These are phyloP conservation scores for Penicillium sp. DNA, from an alignment of 2,329 filamentous ascomycete species.

Conservation along the genomic window DNA sequence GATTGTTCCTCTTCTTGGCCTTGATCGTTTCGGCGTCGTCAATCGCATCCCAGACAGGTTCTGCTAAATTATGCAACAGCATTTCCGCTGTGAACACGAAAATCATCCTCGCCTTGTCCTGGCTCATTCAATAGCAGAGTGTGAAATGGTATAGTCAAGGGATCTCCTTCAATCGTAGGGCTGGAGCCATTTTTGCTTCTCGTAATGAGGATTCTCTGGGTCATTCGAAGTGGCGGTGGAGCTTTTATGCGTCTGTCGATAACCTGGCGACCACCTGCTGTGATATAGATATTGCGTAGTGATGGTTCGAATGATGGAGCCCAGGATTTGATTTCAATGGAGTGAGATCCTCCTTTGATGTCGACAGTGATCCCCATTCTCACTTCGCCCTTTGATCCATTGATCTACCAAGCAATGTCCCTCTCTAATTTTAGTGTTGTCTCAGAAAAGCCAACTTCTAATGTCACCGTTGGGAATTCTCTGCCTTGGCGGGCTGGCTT, in stretches of 20 bases:
- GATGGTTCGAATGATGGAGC: not conserved
- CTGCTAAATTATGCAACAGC: not conserved
- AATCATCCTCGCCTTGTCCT: not conserved
- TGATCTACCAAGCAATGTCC: not conserved
- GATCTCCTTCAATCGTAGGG: not conserved
- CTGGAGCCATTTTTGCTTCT: not conserved
- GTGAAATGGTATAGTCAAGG: not conserved
- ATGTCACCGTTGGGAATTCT: not conserved
- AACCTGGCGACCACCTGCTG: not conserved
- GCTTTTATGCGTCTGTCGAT: not conserved
- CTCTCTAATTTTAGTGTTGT: not conserved
- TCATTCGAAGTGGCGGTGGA: not conserved
- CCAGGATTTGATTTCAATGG: not conserved
- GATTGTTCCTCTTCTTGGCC: too few species aligned
- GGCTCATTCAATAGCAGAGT: not conserved
- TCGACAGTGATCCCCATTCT: not conserved
- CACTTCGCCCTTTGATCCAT: not conserved
- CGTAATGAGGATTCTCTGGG: not conserved
- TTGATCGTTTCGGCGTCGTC: not conserved
- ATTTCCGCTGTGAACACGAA: not conserved
- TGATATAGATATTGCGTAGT: not conserved
- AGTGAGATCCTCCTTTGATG: not conserved
- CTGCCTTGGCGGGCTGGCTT: not conserved
- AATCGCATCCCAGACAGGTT: not conserved
- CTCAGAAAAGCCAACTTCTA: not conserved